Evolutionary conservation across 768 basidiomycete species (phyloP), one percentile per base, ranked within the genome.

Genomic region (Hortiboletus flavorubellus): DNA sequence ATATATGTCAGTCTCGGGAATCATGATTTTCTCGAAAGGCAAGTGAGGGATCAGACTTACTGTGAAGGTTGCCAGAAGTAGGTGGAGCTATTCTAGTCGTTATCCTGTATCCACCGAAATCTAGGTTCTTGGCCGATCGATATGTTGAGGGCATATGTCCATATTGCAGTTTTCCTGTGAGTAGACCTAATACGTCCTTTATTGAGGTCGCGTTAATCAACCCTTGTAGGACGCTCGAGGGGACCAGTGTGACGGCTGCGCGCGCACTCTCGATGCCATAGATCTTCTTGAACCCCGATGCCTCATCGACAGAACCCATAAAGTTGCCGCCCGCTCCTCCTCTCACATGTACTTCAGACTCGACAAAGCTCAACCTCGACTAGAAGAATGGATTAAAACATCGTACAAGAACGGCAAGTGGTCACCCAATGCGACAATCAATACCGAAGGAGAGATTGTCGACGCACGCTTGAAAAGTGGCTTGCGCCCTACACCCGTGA

Each of bases 61-160:
- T 99, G 96, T 67, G 91, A 95, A 74, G 87, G 87, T 14, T 95
- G 93, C 68, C 77, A 84, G 57, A 91, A 92, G 87, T 91, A 65
- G 58, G 81, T 65, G 5, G 4, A 7, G 1, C 4, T 35, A 16
- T 35, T 38, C 46, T 9, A 31, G 2, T 30, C 29, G 41, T 26
- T 18, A 46, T 65, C 44, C 18, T 45, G 46, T 33, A 56, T 56
- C 54, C 45, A 59, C 58, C 35, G 34, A 16, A 5, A 52, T 48
- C 7, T 56, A 92, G 91, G 63, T 99, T 97, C 75, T 74, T 99
- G 35, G 97, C 97, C 18, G 97, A 99, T 73, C 88, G 97, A 51
- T 98, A 89, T 72, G 95, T 98, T 0, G 96, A 98, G 72, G 97
- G 97, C n/a, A 92, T 84, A 34, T 99, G 97, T 68, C 97, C 97